A percentile compares a stretch with the other conserved stretches of the same genome.
Conservation (phyloP, 305 asterid genomes). For the Coffea humblotiana region DNA sequence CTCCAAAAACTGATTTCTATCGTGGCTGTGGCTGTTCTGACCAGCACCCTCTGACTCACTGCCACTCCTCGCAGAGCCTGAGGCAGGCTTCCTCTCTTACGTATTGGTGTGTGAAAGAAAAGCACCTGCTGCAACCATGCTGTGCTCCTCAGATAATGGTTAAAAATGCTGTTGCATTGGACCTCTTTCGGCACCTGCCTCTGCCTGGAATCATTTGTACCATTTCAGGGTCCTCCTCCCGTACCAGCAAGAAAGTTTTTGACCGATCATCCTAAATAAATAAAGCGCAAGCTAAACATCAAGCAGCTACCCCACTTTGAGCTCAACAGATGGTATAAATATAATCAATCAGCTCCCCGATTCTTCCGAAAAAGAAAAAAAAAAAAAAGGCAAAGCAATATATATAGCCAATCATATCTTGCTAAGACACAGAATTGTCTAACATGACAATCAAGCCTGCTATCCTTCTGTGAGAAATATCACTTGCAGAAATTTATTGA, state of each 20-base stretch:
- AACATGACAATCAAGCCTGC: not conserved
- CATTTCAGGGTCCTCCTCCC: not conserved
- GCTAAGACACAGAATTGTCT: not conserved
- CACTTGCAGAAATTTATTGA: not conserved
- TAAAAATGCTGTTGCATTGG: slow-evolving; percentile 1
- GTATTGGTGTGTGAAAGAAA: slow-evolving; percentile 13
- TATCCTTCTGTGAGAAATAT: not conserved
- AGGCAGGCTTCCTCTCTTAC: slow-evolving; percentile 4
- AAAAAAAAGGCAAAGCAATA: too few species aligned
- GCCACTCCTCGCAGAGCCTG: slow-evolving; percentile 2
- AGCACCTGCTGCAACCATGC: slow-evolving; percentile 18
- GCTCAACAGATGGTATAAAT: not conserved
- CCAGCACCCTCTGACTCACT: slow-evolving; percentile 21
- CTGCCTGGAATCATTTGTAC: not conserved
- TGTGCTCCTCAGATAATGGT: not conserved
- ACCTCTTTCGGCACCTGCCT: not conserved
- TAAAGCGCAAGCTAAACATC: not conserved
- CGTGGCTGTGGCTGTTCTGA: slow-evolving; percentile 20
- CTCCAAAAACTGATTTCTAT: slow-evolving; percentile 15
- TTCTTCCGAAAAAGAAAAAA: too few species aligned
- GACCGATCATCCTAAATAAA: not conserved
- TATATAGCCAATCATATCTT: not conserved
- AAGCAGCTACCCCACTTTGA: not conserved
- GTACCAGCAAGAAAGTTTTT: not conserved
- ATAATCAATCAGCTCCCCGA: too few species aligned